Conservation (phyloP, 257 asterid species). For the Nicotiana obtusifolia region DNA sequence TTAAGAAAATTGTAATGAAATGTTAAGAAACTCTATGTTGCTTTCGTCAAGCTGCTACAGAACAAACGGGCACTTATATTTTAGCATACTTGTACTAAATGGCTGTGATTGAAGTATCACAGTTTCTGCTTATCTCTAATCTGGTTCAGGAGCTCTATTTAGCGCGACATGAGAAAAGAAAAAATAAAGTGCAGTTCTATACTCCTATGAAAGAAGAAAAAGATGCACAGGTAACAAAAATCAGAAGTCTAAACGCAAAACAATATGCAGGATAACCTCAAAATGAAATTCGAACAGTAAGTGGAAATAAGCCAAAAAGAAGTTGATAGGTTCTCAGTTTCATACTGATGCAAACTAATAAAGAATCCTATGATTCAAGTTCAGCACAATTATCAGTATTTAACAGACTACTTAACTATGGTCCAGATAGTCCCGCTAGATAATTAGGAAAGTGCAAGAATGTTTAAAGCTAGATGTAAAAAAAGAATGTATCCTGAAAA, state of each 20-base stretch:
- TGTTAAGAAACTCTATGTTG: neutral
- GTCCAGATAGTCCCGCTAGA: no score
- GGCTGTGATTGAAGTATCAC: neutral
- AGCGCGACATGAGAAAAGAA: neutral
- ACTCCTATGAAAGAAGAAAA: neutral
- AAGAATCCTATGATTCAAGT: neutral
- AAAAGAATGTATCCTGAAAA: no score
- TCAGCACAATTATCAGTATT: neutral
- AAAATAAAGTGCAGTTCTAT: neutral
- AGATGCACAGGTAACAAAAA: neutral
- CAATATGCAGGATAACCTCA: no score
- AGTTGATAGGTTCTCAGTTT: no score
- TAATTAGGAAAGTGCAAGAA: neutral
- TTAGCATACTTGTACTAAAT: neutral
- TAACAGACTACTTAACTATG: neutral
- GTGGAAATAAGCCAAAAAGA: no score
- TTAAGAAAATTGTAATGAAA: no score
- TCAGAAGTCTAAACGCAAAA: neutral
- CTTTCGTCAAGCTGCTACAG: neutral
- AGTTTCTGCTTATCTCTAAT: neutral
- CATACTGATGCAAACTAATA: no score
- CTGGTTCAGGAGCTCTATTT: neutral
- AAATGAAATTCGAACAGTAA: no score
- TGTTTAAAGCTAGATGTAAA: neutral
- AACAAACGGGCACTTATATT: neutral